A percentile compares a stretch with the other conserved stretches of the same genome.
Evolutionary conservation across 2,329 filamentous ascomycete species (phyloP).

Genomic region (Scopulariopsis brevicaulis): DNA sequence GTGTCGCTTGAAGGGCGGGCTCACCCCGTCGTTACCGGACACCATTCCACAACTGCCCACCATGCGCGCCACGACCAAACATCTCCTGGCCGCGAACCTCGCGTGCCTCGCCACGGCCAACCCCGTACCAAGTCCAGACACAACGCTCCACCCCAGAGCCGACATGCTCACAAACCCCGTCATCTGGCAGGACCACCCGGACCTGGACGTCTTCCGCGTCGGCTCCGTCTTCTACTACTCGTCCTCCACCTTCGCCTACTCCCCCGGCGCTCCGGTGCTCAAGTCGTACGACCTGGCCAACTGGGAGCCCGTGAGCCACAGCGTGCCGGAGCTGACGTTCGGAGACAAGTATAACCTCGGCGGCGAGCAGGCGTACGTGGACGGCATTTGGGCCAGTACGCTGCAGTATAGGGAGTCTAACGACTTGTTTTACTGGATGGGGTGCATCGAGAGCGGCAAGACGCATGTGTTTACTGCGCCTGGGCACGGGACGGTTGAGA

Average conservation of each 20-base stretch:
- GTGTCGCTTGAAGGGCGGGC: too few relatives aligned
- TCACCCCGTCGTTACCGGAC: too few relatives aligned
- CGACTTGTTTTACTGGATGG: conserved; percentile 43
- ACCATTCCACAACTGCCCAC: too few relatives aligned
- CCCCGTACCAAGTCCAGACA: not conserved
- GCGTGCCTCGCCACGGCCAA: not conserved
- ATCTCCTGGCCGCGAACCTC: not conserved
- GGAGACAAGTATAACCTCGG: conserved; percentile 1
- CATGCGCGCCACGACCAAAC: not conserved
- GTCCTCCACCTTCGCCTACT: conserved; percentile 44
- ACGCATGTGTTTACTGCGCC: conserved; percentile 41
- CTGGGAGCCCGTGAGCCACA: conserved; percentile 34
- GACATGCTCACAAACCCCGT: conserved; percentile 34
- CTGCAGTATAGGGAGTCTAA: conserved; percentile 37
- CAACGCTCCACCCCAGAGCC: not conserved
- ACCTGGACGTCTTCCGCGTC: conserved; percentile 40
- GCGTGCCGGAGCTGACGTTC: conserved; percentile 23
- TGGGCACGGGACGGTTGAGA: conserved; percentile 16
- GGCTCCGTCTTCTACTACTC: conserved; percentile 42
- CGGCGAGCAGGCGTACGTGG: not conserved
- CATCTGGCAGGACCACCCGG: conserved; percentile 43
- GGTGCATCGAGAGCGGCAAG: conserved; percentile 36
- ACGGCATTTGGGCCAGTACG: conserved; percentile 26
- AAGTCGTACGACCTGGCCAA: conserved; percentile 42
- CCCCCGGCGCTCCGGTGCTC: conserved; percentile 43